Conservation (phyloP, 805 yeast species). For the Schizosaccharomyces japonicus region DNA sequence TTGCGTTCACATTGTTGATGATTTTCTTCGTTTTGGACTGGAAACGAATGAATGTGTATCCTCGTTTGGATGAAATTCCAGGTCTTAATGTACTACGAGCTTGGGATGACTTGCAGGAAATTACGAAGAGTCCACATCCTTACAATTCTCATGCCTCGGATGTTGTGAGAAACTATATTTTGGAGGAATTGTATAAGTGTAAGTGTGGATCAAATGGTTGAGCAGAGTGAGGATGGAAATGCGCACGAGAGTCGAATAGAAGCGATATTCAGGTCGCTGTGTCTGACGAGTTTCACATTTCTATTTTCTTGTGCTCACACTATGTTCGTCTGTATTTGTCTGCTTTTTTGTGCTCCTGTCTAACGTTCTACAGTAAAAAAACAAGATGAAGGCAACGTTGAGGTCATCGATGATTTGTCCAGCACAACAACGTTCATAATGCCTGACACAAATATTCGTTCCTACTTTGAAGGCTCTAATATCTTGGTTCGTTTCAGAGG, state of each 20-base stretch:
- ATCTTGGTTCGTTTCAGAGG: conserved; percentile 58
- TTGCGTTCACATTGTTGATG: background rate
- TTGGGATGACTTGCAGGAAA: conserved; percentile 52
- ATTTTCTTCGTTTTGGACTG: background rate
- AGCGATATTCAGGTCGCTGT: background rate
- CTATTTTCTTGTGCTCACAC: background rate
- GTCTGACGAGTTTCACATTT: background rate
- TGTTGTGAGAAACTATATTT: conserved; percentile 44
- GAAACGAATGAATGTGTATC: background rate
- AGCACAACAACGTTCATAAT: background rate
- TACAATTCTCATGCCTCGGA: conserved; percentile 59
- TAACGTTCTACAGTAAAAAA: background rate
- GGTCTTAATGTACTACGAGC: conserved; percentile 13
- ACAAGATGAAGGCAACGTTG: background rate
- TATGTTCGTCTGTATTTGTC: background rate
- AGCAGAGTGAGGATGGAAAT: too few relatives aligned
- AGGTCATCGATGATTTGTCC: background rate
- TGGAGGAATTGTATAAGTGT: conserved; percentile 16
- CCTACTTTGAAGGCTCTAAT: conserved; percentile 60
- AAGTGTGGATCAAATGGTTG: background rate
- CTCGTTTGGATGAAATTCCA: background rate
- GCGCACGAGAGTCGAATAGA: too few relatives aligned
- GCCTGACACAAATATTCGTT: background rate
- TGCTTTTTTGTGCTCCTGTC: background rate
- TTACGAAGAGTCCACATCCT: conserved; percentile 50